Evolutionary conservation across 331 rosid species (phyloP).

Genomic region (Quercus tomentella): DNA sequence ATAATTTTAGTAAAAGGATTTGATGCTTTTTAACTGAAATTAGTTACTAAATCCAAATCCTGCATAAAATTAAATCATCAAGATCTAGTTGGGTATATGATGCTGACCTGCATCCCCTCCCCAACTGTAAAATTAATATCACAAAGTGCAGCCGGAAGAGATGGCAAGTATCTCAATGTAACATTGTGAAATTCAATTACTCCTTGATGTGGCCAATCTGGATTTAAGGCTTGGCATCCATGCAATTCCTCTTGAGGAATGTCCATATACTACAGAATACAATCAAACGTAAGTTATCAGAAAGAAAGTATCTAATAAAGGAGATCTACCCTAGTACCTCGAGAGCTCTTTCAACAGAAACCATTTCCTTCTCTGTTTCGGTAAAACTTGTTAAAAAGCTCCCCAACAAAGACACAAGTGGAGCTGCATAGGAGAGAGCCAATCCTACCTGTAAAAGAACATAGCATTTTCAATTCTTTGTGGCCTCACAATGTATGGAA

Average conservation of each 20-base stretch:
- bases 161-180: slow-evolving; percentile 85
- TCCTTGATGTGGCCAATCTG: slow-evolving; percentile 82
- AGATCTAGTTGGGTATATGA: background rate
- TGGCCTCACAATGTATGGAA: background rate
- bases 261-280: slow-evolving; percentile 66
- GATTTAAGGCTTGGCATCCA: slow-evolving; percentile 47
- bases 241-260: slow-evolving; percentile 80
- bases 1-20: background rate
- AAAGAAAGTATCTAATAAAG: slow-evolving; percentile 2
- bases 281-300: slow-evolving; percentile 16
- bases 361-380: slow-evolving; percentile 99
- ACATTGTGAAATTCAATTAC: slow-evolving; percentile 72
- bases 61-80: background rate
- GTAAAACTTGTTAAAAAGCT: slow-evolving; percentile 88
- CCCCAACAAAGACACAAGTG: slow-evolving; percentile 76
- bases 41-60: background rate
- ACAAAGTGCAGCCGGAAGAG: slow-evolving; percentile 76
- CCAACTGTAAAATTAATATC: slow-evolving; percentile 68
- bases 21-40: background rate
- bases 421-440: slow-evolving; percentile 94
- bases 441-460: slow-evolving; percentile 71
- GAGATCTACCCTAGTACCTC: slow-evolving; percentile 55
- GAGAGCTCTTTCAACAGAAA: slow-evolving; percentile 88
- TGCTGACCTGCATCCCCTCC: slow-evolving; percentile 73
- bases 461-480: slow-evolving; percentile 17